phyloP scores from a whole-genome alignment of 192 early-diverging fungal genomes.

The Geranomyces michiganensis region DNA sequence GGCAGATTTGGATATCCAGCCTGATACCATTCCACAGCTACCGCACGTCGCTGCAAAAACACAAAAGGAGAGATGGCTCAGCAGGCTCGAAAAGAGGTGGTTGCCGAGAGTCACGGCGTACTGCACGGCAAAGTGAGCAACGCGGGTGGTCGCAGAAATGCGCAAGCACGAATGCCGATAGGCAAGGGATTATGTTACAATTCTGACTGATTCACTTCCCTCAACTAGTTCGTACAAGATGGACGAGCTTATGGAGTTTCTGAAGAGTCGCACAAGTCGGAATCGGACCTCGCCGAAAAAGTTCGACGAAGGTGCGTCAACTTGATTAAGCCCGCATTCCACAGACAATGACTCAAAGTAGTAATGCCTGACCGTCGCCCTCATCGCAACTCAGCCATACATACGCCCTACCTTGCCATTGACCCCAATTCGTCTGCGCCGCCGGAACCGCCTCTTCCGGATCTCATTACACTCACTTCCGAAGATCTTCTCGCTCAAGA shows the following conservation, averaged over 20 bases:
- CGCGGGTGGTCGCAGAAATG: neutral
- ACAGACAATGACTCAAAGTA: too few relatives aligned
- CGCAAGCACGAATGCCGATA: too few relatives aligned
- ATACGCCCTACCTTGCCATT: constrained; percentile 19
- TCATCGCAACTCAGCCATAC: neutral
- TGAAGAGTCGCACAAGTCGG: constrained; percentile 45
- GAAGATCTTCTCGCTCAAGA: constrained; percentile 11
- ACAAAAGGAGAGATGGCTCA: constrained; percentile 56
- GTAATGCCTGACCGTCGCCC: neutral
- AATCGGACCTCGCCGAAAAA: constrained; percentile 43
- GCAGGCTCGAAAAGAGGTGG: constrained; percentile 67
- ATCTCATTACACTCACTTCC: constrained; percentile 16
- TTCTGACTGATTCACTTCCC: neutral
- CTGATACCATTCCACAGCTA: constrained; percentile 29
- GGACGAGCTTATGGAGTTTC: constrained; percentile 57
- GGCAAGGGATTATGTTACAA: neutral
- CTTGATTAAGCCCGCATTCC: too few relatives aligned
- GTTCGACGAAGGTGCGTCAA: constrained; percentile 49
- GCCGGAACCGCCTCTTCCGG: constrained; percentile 6
- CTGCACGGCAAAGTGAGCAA: constrained; percentile 66
- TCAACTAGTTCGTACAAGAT: constrained; percentile 52
- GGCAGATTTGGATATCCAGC: constrained; percentile 7
- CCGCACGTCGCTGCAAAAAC: constrained; percentile 44
- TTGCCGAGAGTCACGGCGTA: constrained; percentile 73
- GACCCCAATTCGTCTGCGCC: neutral